These are phyloP conservation scores for Amauroascus verrucosus DNA, from an alignment of 2,329 filamentous ascomycete genomes.

Conservation along the genomic window DNA sequence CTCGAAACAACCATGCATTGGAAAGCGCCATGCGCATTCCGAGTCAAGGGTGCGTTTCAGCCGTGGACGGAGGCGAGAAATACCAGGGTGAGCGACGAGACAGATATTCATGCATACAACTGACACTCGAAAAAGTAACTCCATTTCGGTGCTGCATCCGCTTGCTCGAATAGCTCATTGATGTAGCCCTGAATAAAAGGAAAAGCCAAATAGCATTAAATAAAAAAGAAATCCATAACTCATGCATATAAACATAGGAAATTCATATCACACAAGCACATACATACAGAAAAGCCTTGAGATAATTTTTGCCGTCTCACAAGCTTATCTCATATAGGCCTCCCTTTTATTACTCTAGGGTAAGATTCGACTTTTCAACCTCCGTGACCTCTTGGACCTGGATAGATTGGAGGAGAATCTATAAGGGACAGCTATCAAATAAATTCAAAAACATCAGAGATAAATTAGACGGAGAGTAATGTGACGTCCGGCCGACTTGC, in stretches of 20 bases:
- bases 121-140: not conserved
- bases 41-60: not conserved
- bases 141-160: not conserved
- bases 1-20: not conserved
- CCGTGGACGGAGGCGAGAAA: not conserved
- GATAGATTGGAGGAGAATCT: not conserved
- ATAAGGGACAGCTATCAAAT: too few species aligned
- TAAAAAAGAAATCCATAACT: conserved; percentile 1
- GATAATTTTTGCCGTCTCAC: not conserved
- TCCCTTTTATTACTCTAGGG: not conserved
- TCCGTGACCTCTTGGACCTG: not conserved
- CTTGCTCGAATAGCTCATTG: not conserved
- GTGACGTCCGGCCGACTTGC: not conserved
- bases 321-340: too few species aligned
- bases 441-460: too few species aligned
- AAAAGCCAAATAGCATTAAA: not conserved
- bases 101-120: not conserved
- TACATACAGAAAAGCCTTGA: not conserved
- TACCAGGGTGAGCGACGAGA: not conserved
- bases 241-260: conserved; percentile 3
- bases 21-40: not conserved
- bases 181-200: not conserved
- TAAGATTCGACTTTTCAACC: not conserved
- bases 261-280: not conserved
- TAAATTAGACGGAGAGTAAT: not conserved